A percentile compares a stretch with the other conserved stretches of the same genome.
Evolutionary conservation across 2,329 filamentous ascomycete genomes (phyloP).

Genomic region (Curvularia spicifera): DNA sequence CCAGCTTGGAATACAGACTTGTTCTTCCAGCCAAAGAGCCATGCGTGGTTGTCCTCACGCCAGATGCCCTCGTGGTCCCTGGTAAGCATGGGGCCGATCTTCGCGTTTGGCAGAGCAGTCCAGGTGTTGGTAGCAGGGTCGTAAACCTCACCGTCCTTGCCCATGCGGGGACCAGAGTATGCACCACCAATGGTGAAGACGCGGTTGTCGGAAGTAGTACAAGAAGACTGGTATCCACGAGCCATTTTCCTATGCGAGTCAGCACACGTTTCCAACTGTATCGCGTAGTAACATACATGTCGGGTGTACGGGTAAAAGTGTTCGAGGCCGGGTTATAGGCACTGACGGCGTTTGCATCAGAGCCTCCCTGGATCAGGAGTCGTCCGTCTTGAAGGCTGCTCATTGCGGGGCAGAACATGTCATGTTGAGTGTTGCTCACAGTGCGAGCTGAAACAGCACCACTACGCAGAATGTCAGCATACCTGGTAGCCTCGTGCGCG

Average conservation of each 20-base stretch:
- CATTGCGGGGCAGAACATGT: slow-evolving; percentile 39
- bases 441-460: slow-evolving; percentile 31
- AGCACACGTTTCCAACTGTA: neutral
- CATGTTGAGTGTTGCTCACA: slow-evolving; percentile 34
- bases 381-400: slow-evolving; percentile 33
- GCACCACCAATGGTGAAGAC: slow-evolving; percentile 39
- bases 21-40: slow-evolving; percentile 33
- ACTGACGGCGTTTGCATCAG: slow-evolving; percentile 31
- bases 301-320: slow-evolving; percentile 23
- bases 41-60: slow-evolving; percentile 35
- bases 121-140: slow-evolving; percentile 30
- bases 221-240: slow-evolving; percentile 33
- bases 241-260: slow-evolving; percentile 23
- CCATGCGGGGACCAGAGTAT: slow-evolving; percentile 30
- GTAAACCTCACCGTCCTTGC: slow-evolving; percentile 36
- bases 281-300: slow-evolving; percentile 16
- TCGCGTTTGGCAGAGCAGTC: slow-evolving; percentile 29
- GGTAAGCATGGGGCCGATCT: slow-evolving; percentile 29
- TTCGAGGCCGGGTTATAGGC: slow-evolving; percentile 33
- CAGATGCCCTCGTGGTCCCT: slow-evolving; percentile 31
- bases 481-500: neutral
- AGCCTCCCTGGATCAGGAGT: slow-evolving; percentile 34
- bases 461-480: slow-evolving; percentile 20
- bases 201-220: slow-evolving; percentile 28
- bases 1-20: slow-evolving; percentile 33